These are phyloP conservation scores for Haberlea rhodopensis DNA, from an alignment of 257 asterid species.

Conservation along the genomic window DNA sequence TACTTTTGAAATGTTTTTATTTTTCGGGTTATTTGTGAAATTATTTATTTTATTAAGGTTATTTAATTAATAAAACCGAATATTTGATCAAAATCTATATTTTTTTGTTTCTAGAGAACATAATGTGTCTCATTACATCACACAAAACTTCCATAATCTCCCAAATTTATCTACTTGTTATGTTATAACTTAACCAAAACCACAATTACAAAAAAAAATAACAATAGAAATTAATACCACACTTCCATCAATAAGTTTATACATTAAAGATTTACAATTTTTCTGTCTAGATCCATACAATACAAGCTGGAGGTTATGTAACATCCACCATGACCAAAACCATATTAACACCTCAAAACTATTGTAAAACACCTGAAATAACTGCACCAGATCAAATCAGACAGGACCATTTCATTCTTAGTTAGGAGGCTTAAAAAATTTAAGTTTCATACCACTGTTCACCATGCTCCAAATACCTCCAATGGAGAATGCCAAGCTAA, in stretches of 20 bases:
- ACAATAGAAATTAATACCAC: neutral
- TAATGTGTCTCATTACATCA: too few species aligned
- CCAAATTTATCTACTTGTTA: too few species aligned
- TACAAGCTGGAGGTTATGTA: too few species aligned
- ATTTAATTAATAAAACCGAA: too few species aligned
- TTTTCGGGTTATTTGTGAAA: too few species aligned
- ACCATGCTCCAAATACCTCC: constrained; percentile 99
- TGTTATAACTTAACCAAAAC: too few species aligned
- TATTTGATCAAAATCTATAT: too few species aligned
- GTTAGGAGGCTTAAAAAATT: constrained; percentile 87
- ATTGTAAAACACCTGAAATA: neutral
- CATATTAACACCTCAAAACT: neutral
- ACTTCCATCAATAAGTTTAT: neutral
- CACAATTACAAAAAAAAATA: too few species aligned
- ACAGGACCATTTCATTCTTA: constrained; percentile 17
- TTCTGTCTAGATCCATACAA: neutral
- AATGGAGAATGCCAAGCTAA: constrained; percentile 87
- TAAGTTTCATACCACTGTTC: constrained; percentile 75
- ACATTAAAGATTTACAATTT: neutral
- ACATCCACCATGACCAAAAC: neutral
- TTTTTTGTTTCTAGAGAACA: too few species aligned
- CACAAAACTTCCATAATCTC: too few species aligned
- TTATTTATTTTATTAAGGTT: too few species aligned
- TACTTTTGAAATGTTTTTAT: too few species aligned
- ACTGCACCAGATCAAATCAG: neutral